Evolutionary conservation across 108 stramenopile genomes (phyloP).

Genomic region (Skeletonema tropicum): DNA sequence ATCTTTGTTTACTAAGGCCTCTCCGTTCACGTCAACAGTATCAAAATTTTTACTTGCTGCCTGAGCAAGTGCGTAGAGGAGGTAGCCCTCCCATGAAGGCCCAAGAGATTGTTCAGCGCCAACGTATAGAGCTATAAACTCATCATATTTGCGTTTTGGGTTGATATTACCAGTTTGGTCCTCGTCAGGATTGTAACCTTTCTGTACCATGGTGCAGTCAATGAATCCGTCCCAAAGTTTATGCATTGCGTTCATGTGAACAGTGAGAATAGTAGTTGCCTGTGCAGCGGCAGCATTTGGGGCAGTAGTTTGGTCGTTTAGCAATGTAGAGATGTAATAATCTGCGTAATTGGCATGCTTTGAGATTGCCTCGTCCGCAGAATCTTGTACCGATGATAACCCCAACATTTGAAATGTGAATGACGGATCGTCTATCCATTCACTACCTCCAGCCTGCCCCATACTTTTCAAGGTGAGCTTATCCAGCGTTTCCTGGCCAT

Average conservation of each 20-base stretch:
- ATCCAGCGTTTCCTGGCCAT: constrained; percentile 35
- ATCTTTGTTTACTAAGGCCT: constrained; percentile 58
- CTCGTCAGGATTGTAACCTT: constrained; percentile 49
- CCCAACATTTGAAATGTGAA: constrained; percentile 78
- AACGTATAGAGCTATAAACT: constrained; percentile 84
- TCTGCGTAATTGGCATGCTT: constrained; percentile 62
- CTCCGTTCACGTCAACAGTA: constrained; percentile 35
- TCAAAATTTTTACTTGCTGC: constrained; percentile 49
- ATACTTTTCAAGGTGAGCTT: constrained; percentile 46
- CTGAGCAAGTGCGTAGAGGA: constrained; percentile 76
- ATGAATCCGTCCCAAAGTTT: constrained; percentile 61
- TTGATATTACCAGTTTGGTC: constrained; percentile 58
- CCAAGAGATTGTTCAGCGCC: constrained; percentile 65
- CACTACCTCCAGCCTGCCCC: constrained; percentile 22
- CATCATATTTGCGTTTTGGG: constrained; percentile 64
- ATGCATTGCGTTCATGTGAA: constrained; percentile 78
- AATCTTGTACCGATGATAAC: constrained; percentile 41
- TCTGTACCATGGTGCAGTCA: constrained; percentile 52
- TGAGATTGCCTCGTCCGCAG: constrained; percentile 22
- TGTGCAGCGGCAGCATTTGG: constrained; percentile 40
- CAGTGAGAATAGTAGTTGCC: constrained; percentile 61
- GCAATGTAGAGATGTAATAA: constrained; percentile 46
- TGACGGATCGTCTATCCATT: constrained; percentile 41
- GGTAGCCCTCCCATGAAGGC: constrained; percentile 58
- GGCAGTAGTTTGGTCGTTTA: constrained; percentile 37